Evolutionary conservation across 805 yeast genomes (phyloP).

Genomic region (Saturnispora bothae): DNA sequence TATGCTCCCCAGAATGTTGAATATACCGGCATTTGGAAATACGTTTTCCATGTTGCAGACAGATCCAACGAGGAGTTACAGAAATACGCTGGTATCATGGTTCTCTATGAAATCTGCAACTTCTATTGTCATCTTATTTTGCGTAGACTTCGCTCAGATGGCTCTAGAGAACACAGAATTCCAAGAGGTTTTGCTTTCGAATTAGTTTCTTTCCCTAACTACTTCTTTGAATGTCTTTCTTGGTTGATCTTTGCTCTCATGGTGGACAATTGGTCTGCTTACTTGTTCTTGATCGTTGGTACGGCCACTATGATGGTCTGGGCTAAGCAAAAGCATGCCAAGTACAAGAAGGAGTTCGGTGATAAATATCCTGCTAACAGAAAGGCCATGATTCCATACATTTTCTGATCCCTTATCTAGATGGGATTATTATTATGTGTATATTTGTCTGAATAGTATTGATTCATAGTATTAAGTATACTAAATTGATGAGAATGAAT

Average conservation of each 20-base stretch:
- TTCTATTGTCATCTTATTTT: conserved; percentile 61
- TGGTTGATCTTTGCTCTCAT: conserved; percentile 68
- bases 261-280: conserved; percentile 68
- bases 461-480: background rate
- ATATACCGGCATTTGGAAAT: conserved; percentile 18
- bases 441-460: background rate
- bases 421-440: background rate
- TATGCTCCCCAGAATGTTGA: conserved; percentile 23
- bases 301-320: conserved; percentile 79
- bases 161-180: conserved; percentile 50
- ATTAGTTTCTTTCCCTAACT: conserved; percentile 84
- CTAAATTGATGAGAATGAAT: too few relatives aligned
- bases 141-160: conserved; percentile 44
- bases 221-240: conserved; percentile 71
- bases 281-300: conserved; percentile 61
- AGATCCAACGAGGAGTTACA: conserved; percentile 25
- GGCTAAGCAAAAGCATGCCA: conserved; percentile 80
- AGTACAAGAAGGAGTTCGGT: conserved; percentile 59
- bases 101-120: conserved; percentile 61
- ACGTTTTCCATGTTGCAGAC: conserved; percentile 37
- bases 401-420: conserved; percentile 41
- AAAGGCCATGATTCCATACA: conserved; percentile 69
- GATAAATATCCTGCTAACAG: conserved; percentile 70
- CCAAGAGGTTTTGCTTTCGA: conserved; percentile 82
- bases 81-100: conserved; percentile 36